Evolutionary conservation across 345 rosid genomes (phyloP).

Genomic region (Nasturtium officinale): DNA sequence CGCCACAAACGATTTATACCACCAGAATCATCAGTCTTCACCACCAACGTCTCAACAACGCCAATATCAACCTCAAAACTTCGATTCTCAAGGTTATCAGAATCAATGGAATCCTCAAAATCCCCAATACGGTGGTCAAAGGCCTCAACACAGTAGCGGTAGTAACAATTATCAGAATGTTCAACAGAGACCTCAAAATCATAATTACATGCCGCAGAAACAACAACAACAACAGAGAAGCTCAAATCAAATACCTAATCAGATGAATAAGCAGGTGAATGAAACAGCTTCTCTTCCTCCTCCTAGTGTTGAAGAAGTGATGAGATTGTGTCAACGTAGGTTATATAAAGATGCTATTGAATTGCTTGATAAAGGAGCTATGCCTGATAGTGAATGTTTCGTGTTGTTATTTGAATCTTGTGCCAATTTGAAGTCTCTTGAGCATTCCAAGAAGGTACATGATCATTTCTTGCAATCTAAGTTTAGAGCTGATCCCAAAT

Average conservation of each 20-base stretch:
- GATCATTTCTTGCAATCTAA: constrained; percentile 67
- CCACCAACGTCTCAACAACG: constrained; percentile 32
- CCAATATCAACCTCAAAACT: constrained; percentile 28
- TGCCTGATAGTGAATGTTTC: constrained; percentile 60
- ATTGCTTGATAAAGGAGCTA: constrained; percentile 64
- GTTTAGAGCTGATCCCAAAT: constrained; percentile 55
- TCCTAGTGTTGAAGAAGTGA: constrained; percentile 47
- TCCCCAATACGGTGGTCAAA: constrained; percentile 34
- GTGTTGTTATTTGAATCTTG: constrained; percentile 53
- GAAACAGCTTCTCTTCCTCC: constrained; percentile 25
- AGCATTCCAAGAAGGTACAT: constrained; percentile 73
- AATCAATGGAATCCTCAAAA: constrained; percentile 45
- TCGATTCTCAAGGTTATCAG: constrained; percentile 46
- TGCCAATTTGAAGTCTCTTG: constrained; percentile 51
- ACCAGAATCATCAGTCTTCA: constrained; percentile 36
- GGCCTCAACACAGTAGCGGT: constrained; percentile 41
- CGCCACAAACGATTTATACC: constrained; percentile 45
- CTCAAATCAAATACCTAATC: constrained; percentile 50
- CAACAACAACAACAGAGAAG: constrained; percentile 35
- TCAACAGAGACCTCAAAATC: constrained; percentile 31
- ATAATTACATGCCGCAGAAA: constrained; percentile 34
- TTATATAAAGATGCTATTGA: constrained; percentile 66
- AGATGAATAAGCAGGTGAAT: constrained; percentile 39
- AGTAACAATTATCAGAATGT: constrained; percentile 29
- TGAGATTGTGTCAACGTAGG: constrained; percentile 52